These are phyloP conservation scores for Microthlaspi erraticum DNA, from an alignment of 345 rosid genomes.

Conservation along the genomic window DNA sequence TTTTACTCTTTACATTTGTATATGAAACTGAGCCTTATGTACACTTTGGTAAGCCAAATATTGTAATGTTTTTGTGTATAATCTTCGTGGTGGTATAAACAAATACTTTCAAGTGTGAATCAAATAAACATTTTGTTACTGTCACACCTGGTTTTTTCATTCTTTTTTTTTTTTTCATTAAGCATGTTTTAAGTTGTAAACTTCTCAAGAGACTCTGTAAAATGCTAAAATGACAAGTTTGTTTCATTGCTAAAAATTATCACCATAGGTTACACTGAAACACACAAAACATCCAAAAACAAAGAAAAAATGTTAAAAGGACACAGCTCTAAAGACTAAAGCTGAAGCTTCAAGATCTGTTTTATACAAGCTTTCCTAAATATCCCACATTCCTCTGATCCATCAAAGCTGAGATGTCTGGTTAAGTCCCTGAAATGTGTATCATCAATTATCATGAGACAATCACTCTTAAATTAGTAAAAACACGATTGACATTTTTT, in stretches of 20 bases:
- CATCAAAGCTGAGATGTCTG: conserved; percentile 36
- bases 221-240: conserved; percentile 18
- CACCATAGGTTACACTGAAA: conserved; percentile 37
- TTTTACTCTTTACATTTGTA: conserved; percentile 39
- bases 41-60: conserved; percentile 44
- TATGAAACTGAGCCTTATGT: conserved; percentile 27
- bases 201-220: background rate
- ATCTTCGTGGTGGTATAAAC: conserved; percentile 35
- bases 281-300: conserved; percentile 27
- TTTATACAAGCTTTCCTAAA: conserved; percentile 46
- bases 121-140: background rate
- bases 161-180: background rate
- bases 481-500: background rate
- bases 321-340: conserved; percentile 45
- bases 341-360: conserved; percentile 37
- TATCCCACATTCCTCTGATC: conserved; percentile 31
- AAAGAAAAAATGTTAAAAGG: background rate
- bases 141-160: background rate
- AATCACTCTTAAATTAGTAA: background rate
- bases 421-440: conserved; percentile 42
- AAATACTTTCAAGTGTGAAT: conserved; percentile 43
- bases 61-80: conserved; percentile 44
- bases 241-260: conserved; percentile 33
- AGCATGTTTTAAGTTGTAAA: background rate
- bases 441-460: background rate